Base-by-base conservation (phyloP, 192 early-diverging fungal species). In the Backusella psychrophila region DNA sequence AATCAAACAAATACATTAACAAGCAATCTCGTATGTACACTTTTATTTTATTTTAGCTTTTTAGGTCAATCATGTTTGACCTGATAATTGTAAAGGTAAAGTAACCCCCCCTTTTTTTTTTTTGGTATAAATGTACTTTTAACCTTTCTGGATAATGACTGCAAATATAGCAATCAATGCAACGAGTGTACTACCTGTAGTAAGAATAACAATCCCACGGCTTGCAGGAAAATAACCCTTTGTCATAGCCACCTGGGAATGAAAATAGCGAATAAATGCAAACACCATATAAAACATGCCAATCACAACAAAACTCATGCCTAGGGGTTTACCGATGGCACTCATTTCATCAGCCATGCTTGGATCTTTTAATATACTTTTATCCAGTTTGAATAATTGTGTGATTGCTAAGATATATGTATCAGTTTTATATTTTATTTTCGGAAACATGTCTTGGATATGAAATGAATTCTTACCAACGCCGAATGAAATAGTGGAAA, bases 401-500 rank as follows among this genome's bases (percentile, higher is more conserved):
- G 80, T 81, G 15, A 81, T 74, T 4, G 76, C 76, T 81, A 81
- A 49, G 8, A 42, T 14, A 23, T 33, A 6, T 4, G 1, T 33
- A 26, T 1, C 59, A 44, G 9, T 74, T 38, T 78, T 75, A 17
- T 33, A 63, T 21, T 23, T 31, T 66, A 31, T 21, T 38, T 71
- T 11, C 35, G 4, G 26, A 52, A 15, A 68, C 34, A 15, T 15
- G 46, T 49, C 19, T 49, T 49, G 46, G 36, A 38, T 38, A 38
- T 46, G 31, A 31, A 31, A 31, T 31, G 29, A 29, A 31, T 19
- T 31, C 75, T 81, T 73, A 85, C 81, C 84, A 44, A 94, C 89
- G 34, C 93, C 93, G n/a, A 92, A 90, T 14, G 92, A 93, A 44
- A 92, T 90, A 53, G 91, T 77, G 1, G 93, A 90, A 34, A 93